Base-by-base conservation (phyloP, 2,329 filamentous ascomycete species). In the Aspergillus caelatus region DNA sequence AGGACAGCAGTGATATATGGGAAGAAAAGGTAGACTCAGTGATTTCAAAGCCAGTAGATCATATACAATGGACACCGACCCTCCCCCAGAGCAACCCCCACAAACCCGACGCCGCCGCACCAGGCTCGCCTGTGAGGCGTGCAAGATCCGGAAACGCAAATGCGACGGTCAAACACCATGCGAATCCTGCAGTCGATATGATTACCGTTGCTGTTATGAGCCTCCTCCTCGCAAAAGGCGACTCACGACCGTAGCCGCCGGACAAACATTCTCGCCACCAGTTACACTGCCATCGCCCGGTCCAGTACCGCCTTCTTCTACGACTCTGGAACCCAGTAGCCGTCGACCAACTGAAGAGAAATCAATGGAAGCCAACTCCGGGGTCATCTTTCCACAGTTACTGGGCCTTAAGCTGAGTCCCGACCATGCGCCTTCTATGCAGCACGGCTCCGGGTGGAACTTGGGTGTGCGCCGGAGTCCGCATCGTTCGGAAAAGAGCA, bases 101-200 rank as follows among this genome's bases (percentile, higher is more conserved):
- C 46, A 30, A 32, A 52, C 48, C 9, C 48, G 48, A 10, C 48
- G 48, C 28, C 48, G 48, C 28, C 48, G 48, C 16, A 52, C 48
- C 26, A 3, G 48, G 12, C 48, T 52, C 28, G 77, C 58, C 23
- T 64, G 62, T 14, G 46, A 30, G 23, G 12, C 62, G 3, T 64
- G 62, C 32, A 39, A 59, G 28, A 26, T 54, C n/a, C 50, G 45
- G 7, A 61, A 64, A n/a, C 46, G 55, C 16, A 61, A 58, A 48
- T 64, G 58, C 30, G 55, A 64, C n/a, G 58, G 62, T 21, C 54
- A 64, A 26, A 55, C 36, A 16, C 58, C 58, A 14, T 61, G 62
- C 30, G 48, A 52, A 52, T 52, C 48, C 14, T 52, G 48, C 28
- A 32, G 39, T 39, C 30, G 41, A 30, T 23, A 48, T 5, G n/a